phyloP scores from a whole-genome alignment of 345 rosid species.

The Zanthoxylum bungeanum region DNA sequence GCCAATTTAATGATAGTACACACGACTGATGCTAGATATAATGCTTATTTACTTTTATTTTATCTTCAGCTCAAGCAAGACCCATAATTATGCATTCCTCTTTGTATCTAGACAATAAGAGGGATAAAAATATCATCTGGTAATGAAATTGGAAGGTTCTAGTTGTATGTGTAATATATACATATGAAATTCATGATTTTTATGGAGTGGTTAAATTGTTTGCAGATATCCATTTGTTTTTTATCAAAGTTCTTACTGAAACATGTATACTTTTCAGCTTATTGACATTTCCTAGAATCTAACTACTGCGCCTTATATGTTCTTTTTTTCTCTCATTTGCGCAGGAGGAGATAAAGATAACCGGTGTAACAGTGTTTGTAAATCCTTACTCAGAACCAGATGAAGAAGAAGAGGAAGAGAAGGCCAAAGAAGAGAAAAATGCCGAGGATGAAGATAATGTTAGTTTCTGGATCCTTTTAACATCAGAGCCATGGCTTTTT shows the following conservation, averaged over 20 bases:
- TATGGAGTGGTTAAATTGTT: not conserved
- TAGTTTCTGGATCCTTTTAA: constrained; percentile 6
- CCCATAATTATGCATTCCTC: not conserved
- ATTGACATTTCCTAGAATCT: not conserved
- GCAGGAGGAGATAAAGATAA: constrained; percentile 91
- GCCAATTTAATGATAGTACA: not conserved
- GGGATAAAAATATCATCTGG: not conserved
- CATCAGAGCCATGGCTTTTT: not conserved
- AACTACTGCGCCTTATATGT: not conserved
- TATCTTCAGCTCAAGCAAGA: not conserved
- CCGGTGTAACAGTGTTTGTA: constrained; percentile 64
- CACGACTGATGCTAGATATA: not conserved
- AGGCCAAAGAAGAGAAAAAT: constrained; percentile 49
- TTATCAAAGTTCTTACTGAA: not conserved
- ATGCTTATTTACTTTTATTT: not conserved
- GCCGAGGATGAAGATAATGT: constrained; percentile 63
- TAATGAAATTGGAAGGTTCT: not conserved
- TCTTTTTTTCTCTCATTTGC: constrained; percentile 14
- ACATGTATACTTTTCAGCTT: not conserved
- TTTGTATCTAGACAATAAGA: not conserved
- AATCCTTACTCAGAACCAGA: constrained; percentile 83
- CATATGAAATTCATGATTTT: not conserved
- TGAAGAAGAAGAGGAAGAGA: constrained; percentile 76
- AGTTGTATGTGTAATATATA: not conserved
- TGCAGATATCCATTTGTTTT: not conserved